Base-by-base conservation (phyloP, 441 rosid species). In the Daphne laureola region DNA sequence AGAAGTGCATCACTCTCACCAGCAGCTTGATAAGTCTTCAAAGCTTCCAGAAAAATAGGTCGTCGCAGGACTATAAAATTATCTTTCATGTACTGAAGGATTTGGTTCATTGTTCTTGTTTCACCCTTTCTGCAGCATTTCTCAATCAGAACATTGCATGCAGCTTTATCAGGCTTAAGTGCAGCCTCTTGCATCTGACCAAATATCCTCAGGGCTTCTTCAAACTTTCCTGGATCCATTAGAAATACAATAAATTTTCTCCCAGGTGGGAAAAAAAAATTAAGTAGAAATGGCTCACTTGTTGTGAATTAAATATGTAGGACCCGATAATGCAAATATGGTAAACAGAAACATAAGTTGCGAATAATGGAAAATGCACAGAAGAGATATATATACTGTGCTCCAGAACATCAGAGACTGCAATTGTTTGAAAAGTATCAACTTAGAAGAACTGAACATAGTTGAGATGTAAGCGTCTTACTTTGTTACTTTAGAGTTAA, bases 81-180 rank as follows among this genome's bases (percentile, higher is more conserved):
- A 57, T 70, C 82, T 62, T 71, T 83, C 98, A 90, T 90, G 62
- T 73, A 72, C 7, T 49, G 54, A 71, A 90, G 92, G 59, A 87
- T 69, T 52, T 54, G 72, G 23, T 43, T 40, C 25, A 90, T 77
- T 51, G 74, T 47, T 53, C 62, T 54, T 26, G 70, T 73, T 62
- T 78, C 81, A 13, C 81, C 65, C 16, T 61, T 58, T 68, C 78
- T 71, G 64, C 87, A 83, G 59, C 90, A 83, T 68, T 71, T 85
- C 67, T 68, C 72, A 1, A 87, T 73, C 83, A 87, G 76, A 72
- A 84, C 81, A 62, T 83, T 90, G 74, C 98, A 85, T 42, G 86
- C 78, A 50, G 98, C 90, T 78, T 90, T 90, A 75, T 90, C 98
- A 25, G 96, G 96, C 40, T 69, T 74, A 54, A 81, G 83, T 44